These are phyloP conservation scores for Delitschia confertaspora DNA, from an alignment of 495 filamentous ascomycete genomes.

Conservation along the genomic window DNA sequence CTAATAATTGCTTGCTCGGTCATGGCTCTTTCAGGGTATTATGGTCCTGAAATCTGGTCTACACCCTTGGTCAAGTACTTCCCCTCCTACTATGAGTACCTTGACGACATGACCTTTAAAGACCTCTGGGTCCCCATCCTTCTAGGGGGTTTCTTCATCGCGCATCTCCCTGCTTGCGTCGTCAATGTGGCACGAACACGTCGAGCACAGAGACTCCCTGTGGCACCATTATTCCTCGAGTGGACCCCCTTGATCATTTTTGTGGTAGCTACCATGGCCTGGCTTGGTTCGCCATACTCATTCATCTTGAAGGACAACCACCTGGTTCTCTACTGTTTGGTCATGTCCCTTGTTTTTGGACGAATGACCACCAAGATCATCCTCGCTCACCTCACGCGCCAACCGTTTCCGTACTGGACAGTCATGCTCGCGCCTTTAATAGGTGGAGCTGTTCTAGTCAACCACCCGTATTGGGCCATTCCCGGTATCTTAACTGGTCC, in stretches of 20 bases:
- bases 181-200: conserved; percentile 74
- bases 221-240: conserved; percentile 82
- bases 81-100: conserved; percentile 14
- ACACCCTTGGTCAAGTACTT: conserved; percentile 47
- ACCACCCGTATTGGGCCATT: conserved; percentile 72
- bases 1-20: conserved; percentile 76
- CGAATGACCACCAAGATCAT: conserved; percentile 99
- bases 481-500: conserved; percentile 17
- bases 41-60: conserved; percentile 81
- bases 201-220: conserved; percentile 58
- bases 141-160: conserved; percentile 58
- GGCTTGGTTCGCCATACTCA: conserved; percentile 84
- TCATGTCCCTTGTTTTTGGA: conserved; percentile 94
- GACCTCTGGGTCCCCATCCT: conserved; percentile 85
- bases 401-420: conserved; percentile 96
- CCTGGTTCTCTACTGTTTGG: conserved; percentile 84
- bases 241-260: conserved; percentile 88
- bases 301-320: conserved; percentile 70
- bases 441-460: conserved; percentile 71
- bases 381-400: conserved; percentile 82
- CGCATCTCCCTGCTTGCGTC: conserved; percentile 73
- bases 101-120: conserved; percentile 45
- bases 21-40: conserved; percentile 79
- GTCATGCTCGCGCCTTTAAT: conserved; percentile 78
- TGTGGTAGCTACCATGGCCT: conserved; percentile 61